These are phyloP conservation scores for Thraustochytrium striatum DNA, from an alignment of 352 stramenopile genomes.

Conservation along the genomic window DNA sequence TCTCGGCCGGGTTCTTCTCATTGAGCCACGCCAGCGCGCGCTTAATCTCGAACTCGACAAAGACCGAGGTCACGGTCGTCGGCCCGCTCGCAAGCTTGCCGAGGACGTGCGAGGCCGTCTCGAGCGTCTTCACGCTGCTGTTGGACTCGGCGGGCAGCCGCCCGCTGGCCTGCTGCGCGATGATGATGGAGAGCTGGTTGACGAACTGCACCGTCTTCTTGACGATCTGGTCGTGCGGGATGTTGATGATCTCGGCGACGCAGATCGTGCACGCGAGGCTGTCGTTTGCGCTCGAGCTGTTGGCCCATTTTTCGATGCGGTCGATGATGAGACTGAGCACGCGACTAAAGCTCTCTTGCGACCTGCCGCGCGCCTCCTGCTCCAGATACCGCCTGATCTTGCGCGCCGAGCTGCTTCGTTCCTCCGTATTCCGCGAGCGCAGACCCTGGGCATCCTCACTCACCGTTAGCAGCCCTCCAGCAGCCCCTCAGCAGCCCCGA, in stretches of 20 bases:
- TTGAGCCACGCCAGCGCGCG: not conserved
- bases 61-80: slow-evolving; percentile 13
- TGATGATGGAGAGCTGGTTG: slow-evolving; percentile 4
- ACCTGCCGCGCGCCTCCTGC: slow-evolving; percentile 22
- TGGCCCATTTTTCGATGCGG: slow-evolving; percentile 17
- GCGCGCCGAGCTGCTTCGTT: not conserved
- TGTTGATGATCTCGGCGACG: slow-evolving; percentile 21
- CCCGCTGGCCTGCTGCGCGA: slow-evolving; percentile 6
- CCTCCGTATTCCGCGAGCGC: slow-evolving; percentile 25
- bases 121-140: not conserved
- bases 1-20: slow-evolving; percentile 10
- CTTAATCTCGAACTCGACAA: slow-evolving; percentile 25
- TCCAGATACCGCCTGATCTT: slow-evolving; percentile 23
- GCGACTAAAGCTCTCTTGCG: slow-evolving; percentile 26
- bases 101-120: slow-evolving; percentile 22
- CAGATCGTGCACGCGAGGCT: slow-evolving; percentile 29
- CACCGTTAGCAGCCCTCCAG: not conserved
- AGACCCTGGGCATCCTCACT: not conserved
- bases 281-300: slow-evolving; percentile 26
- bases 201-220: slow-evolving; percentile 9
- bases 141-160: not conserved
- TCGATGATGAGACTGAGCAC: slow-evolving; percentile 5
- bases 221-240: not conserved
- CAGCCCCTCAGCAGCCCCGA: not conserved
- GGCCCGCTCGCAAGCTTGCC: slow-evolving; percentile 2